Conservation (phyloP, 2,329 filamentous ascomycete genomes). For the Fusarium vanettenii region DNA sequence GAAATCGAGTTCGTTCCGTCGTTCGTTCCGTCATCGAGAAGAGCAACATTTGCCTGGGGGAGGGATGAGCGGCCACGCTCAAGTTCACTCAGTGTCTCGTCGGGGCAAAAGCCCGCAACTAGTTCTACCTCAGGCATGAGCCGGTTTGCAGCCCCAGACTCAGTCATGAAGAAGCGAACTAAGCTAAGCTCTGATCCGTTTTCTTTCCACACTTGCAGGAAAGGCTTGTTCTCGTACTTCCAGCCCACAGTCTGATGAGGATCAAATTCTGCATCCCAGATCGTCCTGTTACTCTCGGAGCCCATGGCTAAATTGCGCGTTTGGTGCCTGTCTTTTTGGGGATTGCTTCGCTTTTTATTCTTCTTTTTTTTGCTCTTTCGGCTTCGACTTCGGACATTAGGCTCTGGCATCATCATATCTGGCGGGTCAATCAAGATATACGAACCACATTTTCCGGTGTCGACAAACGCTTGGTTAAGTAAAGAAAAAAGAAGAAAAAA, state of each 20-base stretch:
- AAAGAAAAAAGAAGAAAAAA: no score
- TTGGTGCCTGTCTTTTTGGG: neutral
- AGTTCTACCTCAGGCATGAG: neutral
- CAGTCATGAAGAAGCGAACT: neutral
- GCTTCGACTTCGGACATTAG: neutral
- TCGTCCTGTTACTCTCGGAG: neutral
- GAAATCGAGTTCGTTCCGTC: neutral
- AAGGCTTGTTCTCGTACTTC: neutral
- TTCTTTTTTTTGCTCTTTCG: neutral
- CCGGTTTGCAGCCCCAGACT: neutral
- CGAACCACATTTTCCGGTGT: neutral
- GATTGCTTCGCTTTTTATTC: neutral
- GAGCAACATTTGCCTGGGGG: neutral
- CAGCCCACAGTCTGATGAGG: neutral
- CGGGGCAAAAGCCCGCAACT: neutral
- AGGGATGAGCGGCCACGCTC: neutral
- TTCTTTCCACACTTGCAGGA: neutral
- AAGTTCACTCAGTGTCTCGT: neutral
- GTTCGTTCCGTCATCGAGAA: neutral
- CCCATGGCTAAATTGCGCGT: neutral
- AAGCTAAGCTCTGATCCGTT: neutral
- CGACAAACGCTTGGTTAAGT: neutral
- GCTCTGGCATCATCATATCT: neutral
- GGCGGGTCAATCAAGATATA: neutral
- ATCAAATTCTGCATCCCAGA: neutral